Conservation (phyloP, 768 basidiomycete genomes). For the Goffeauzyma gilvescens region DNA sequence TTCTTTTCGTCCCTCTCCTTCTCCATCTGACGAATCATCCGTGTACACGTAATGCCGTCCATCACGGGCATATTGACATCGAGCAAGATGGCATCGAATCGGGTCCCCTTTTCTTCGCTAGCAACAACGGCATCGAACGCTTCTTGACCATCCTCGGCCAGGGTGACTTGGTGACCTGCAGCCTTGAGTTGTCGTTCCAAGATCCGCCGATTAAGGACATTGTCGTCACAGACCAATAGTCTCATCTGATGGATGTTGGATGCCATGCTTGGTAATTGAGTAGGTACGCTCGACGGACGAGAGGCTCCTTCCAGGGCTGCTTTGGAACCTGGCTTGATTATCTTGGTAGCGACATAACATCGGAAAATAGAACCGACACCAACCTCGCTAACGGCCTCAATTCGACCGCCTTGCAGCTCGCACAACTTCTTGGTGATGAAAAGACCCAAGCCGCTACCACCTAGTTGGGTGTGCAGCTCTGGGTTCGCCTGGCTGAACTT, state of each 20-base stretch:
- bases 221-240: slow-evolving; percentile 8
- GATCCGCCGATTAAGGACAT: slow-evolving; percentile 6
- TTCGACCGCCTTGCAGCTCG: slow-evolving; percentile 7
- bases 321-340: neutral
- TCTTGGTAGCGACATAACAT: neutral
- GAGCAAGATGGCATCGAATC: slow-evolving; percentile 5
- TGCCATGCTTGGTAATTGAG: neutral
- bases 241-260: neutral
- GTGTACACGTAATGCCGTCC: slow-evolving; percentile 1
- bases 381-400: slow-evolving; percentile 1
- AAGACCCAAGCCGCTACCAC: slow-evolving; percentile 8
- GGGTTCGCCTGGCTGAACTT: slow-evolving; percentile 8
- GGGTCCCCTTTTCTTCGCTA: slow-evolving; percentile 4
- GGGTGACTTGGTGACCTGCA: neutral
- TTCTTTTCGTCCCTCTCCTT: neutral
- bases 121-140: slow-evolving; percentile 6
- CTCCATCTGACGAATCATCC: slow-evolving; percentile 1
- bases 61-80: slow-evolving; percentile 9
- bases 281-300: slow-evolving; percentile 3
- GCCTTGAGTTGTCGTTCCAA: slow-evolving; percentile 5
- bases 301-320: neutral
- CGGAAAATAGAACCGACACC: slow-evolving; percentile 6
- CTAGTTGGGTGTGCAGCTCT: slow-evolving; percentile 5
- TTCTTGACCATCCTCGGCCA: slow-evolving; percentile 8
- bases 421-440: slow-evolving; percentile 10